Evolutionary conservation across 176 grass and related monocot genomes (phyloP).

Genomic region (Paspalum notatum): DNA sequence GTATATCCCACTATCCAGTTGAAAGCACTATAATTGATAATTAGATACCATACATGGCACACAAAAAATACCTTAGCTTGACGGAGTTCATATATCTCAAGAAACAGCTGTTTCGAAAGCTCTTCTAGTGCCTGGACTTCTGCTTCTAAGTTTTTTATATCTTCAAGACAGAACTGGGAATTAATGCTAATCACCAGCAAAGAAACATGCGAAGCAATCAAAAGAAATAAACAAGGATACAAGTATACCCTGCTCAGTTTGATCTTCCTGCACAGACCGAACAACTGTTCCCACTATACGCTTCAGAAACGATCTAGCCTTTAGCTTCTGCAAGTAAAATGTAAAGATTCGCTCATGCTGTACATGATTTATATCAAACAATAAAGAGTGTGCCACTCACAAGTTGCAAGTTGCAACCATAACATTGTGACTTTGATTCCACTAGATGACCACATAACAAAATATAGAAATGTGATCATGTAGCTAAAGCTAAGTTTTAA

Average conservation of each 20-base stretch:
- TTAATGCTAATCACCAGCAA: conserved; percentile 22
- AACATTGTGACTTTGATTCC: background rate
- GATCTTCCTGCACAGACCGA: conserved; percentile 94
- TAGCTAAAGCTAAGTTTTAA: background rate
- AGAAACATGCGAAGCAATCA: background rate
- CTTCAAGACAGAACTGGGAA: conserved; percentile 49
- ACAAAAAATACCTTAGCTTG: conserved; percentile 76
- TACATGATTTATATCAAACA: conserved; percentile 20
- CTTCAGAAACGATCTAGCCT: conserved; percentile 91
- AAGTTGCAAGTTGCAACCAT: conserved; percentile 14
- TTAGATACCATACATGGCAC: background rate
- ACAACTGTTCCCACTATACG: conserved; percentile 96
- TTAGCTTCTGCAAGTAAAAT: conserved; percentile 73
- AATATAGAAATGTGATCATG: background rate
- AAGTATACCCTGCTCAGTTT: conserved; percentile 90
- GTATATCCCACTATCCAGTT: background rate
- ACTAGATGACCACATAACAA: background rate
- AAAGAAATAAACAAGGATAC: conserved; percentile 19
- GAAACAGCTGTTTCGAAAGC: conserved; percentile 96
- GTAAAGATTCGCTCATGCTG: background rate
- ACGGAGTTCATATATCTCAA: conserved; percentile 96
- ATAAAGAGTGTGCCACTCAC: background rate
- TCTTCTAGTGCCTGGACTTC: conserved; percentile 96
- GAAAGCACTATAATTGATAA: background rate
- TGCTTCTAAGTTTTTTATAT: conserved; percentile 96